phyloP scores from a whole-genome alignment of 2,329 filamentous ascomycete genomes.

The Aspergillus aculeatinus region DNA sequence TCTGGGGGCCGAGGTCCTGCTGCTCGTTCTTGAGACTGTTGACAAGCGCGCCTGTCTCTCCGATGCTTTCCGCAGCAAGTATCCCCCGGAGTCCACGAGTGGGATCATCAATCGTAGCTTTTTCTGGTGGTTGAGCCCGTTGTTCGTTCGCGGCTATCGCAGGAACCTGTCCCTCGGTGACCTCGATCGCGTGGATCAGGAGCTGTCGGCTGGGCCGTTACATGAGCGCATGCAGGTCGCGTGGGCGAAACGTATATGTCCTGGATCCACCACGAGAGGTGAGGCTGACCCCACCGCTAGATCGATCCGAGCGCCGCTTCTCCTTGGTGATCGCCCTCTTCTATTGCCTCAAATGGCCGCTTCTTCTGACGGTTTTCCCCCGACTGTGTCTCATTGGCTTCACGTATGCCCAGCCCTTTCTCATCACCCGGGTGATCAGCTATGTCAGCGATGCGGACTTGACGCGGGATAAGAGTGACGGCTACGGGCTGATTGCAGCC shows the following conservation, averaged over 20 bases:
- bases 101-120: constrained; percentile 28
- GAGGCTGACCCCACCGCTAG: not conserved
- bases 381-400: constrained; percentile 23
- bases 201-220: too few species aligned
- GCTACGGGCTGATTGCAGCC: constrained; percentile 39
- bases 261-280: not conserved
- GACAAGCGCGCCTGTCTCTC: too few species aligned
- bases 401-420: constrained; percentile 21
- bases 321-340: constrained; percentile 14
- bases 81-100: constrained; percentile 22
- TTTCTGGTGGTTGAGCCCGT: constrained; percentile 37
- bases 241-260: too few species aligned
- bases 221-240: too few species aligned
- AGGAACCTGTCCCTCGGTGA: not conserved
- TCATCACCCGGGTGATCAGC: constrained; percentile 12
- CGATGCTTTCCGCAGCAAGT: not conserved
- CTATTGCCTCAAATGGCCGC: constrained; percentile 7
- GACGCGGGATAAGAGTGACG: constrained; percentile 18
- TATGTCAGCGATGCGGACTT: not conserved
- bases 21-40: too few species aligned
- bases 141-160: constrained; percentile 26
- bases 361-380: constrained; percentile 16
- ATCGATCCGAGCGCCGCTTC: too few species aligned
- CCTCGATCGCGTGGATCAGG: too few species aligned
- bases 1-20: too few species aligned